phyloP scores from a whole-genome alignment of 2,329 filamentous ascomycete species.

The Colletotrichum scovillei region DNA sequence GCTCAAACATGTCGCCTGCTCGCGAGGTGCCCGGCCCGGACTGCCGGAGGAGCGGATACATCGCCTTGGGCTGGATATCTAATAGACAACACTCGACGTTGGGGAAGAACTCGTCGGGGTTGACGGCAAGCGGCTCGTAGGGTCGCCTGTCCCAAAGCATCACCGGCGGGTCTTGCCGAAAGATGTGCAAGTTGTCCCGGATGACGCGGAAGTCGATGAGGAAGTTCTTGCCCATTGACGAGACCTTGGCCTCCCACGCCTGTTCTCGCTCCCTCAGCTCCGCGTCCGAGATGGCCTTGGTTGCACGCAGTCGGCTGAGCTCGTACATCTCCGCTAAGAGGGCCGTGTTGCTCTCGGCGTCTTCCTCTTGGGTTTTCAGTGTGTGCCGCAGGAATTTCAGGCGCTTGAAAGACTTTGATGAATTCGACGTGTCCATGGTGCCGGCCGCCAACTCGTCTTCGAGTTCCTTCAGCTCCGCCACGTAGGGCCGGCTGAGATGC shows the following conservation, averaged over 20 bases:
- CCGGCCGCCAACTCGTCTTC: slow-evolving; percentile 42
- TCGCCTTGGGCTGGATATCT: slow-evolving; percentile 72
- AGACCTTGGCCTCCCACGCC: slow-evolving; percentile 50
- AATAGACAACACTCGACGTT: slow-evolving; percentile 67
- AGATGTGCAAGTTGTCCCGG: slow-evolving; percentile 66
- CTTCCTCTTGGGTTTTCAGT: slow-evolving; percentile 38
- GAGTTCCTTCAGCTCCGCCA: slow-evolving; percentile 54
- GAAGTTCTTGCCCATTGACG: slow-evolving; percentile 45
- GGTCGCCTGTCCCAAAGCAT: slow-evolving; percentile 77
- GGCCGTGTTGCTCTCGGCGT: slow-evolving; percentile 41
- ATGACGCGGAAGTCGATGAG: slow-evolving; percentile 50
- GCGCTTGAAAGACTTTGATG: slow-evolving; percentile 34
- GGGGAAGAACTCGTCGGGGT: slow-evolving; percentile 75
- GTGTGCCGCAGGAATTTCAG: slow-evolving; percentile 45
- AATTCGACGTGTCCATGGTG: not conserved
- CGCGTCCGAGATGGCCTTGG: slow-evolving; percentile 32
- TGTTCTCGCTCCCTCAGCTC: slow-evolving; percentile 44
- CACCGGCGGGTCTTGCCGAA: slow-evolving; percentile 60
- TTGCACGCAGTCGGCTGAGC: slow-evolving; percentile 38
- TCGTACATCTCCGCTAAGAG: slow-evolving; percentile 49
- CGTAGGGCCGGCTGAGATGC: slow-evolving; percentile 51
- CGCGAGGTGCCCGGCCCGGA: slow-evolving; percentile 53
- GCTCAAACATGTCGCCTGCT: slow-evolving; percentile 62
- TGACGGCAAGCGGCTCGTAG: slow-evolving; percentile 74
- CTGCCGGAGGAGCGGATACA: slow-evolving; percentile 60